Base-by-base conservation (phyloP, 306 rosid genomes). In the Lotus japonicus region DNA sequence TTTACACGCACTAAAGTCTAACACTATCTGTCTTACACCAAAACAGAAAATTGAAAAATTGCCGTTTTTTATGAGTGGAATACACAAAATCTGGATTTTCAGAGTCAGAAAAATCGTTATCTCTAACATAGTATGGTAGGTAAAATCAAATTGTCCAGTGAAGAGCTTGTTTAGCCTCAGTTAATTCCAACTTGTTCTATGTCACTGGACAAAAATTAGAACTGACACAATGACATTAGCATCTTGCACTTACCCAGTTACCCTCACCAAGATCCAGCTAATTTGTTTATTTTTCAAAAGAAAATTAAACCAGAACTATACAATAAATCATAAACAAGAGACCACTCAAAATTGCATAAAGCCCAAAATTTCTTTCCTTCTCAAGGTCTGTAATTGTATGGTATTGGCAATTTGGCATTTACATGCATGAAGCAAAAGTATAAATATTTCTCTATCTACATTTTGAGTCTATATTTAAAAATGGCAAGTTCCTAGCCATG, bases 401-500 rank as follows among this genome's bases (percentile, higher is more conserved):
- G 56, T 55, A 26, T 26, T 26, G 31, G 31, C 31, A 26, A 26
- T 55, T 64, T 70, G 61, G 58, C 55, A 23, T 56, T 50, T 82
- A 79, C 72, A 64, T 79, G 72, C 66, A 79, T 55, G 66, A 77
- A 26, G 61, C 69, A 72, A 77, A 79, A 63, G 81, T 70, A 77
- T 75, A 78, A 38, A 28, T 55, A 7, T 66, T 3, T 21, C 11
- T 43, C 35, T 67, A 66, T 38, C 41, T 75, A 67, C 64, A 68
- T 16, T 58, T 23, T 19, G 72, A 55, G 38, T 35, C 54, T 48
- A 81, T 57, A 79, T 74, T 68, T 66, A 64, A 72, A 54, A 21
- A 59, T 54, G 26, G 3, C 26, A 21, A 21, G 26, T 21, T 21
- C 26, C 26, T 21, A 21, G 26, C 26, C 26, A 21, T n/a, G n/a